Conservation (phyloP, 495 filamentous ascomycete genomes). For the Podospora didyma region DNA sequence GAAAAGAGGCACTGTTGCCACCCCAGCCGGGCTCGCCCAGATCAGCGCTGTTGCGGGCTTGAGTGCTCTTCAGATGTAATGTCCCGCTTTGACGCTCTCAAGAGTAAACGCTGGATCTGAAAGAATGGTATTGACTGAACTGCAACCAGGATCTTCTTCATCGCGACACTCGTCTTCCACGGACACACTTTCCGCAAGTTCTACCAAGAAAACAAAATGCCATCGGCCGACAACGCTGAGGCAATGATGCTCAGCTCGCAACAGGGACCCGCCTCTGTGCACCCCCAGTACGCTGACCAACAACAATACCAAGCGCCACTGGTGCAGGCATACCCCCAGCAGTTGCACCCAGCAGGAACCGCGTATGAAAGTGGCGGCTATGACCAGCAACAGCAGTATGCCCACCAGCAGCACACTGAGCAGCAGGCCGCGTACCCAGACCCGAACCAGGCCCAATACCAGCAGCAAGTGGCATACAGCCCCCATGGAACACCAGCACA, state of each 20-base stretch:
- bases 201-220: slow-evolving; percentile 21
- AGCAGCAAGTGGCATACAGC: slow-evolving; percentile 7
- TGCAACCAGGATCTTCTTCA: slow-evolving; percentile 36
- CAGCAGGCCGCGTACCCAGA: slow-evolving; percentile 7
- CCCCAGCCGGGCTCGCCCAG: slow-evolving; percentile 21
- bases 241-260: slow-evolving; percentile 25
- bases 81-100: not conserved
- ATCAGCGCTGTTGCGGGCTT: slow-evolving; percentile 41
- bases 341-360: not conserved
- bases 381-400: slow-evolving; percentile 4
- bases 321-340: slow-evolving; percentile 12
- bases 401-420: slow-evolving; percentile 3
- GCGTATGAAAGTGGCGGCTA: not conserved
- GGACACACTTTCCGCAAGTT: slow-evolving; percentile 39
- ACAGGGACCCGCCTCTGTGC: slow-evolving; percentile 9
- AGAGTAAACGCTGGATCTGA: not conserved
- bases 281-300: slow-evolving; percentile 23
- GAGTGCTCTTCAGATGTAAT: slow-evolving; percentile 36
- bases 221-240: slow-evolving; percentile 22
- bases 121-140: not conserved
- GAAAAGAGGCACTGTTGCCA: slow-evolving; percentile 28
- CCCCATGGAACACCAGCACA: slow-evolving; percentile 16
- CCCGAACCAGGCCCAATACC: slow-evolving; percentile 6
- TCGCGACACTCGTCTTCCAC: slow-evolving; percentile 40
- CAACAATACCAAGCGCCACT: slow-evolving; percentile 10